Percentiles rank a stretch among this genome's conserved stretches.
Conservation (phyloP, 306 rosid genomes). For the Argentina anserina region DNA sequence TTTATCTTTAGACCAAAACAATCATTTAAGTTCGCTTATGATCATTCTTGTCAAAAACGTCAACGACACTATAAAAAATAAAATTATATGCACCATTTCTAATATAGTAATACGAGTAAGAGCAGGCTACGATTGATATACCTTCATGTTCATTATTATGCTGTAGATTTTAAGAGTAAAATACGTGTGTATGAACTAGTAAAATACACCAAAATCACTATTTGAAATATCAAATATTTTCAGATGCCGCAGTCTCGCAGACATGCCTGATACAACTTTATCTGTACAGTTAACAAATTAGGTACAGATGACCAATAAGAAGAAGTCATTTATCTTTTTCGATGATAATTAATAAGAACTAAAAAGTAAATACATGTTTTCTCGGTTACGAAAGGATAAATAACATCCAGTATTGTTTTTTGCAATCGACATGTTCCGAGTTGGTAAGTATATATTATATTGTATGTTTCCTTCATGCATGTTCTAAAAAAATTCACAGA, state of each 20-base stretch:
- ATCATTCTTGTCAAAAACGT: too few species aligned
- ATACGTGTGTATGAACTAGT: neutral
- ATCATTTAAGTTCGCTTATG: too few species aligned
- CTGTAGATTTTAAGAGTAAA: neutral
- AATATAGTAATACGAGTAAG: too few species aligned
- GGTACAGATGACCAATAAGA: neutral
- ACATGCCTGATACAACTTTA: neutral
- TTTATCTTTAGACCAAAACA: too few species aligned
- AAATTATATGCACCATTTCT: too few species aligned
- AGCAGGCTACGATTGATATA: neutral
- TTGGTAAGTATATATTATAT: too few species aligned
- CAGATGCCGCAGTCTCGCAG: neutral
- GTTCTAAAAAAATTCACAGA: neutral
- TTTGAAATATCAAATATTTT: neutral
- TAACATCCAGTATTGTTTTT: neutral
- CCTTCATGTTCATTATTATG: neutral
- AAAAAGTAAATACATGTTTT: neutral
- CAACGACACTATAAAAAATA: too few species aligned
- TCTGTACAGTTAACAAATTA: neutral
- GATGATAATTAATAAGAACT: too few species aligned
- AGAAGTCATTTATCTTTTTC: too few species aligned
- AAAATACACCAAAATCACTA: neutral
- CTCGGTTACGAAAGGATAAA: neutral
- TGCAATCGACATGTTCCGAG: neutral
- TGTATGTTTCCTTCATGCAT: neutral